Conservation (phyloP, 2,329 filamentous ascomycete genomes). For the Fusarium sp. region DNA sequence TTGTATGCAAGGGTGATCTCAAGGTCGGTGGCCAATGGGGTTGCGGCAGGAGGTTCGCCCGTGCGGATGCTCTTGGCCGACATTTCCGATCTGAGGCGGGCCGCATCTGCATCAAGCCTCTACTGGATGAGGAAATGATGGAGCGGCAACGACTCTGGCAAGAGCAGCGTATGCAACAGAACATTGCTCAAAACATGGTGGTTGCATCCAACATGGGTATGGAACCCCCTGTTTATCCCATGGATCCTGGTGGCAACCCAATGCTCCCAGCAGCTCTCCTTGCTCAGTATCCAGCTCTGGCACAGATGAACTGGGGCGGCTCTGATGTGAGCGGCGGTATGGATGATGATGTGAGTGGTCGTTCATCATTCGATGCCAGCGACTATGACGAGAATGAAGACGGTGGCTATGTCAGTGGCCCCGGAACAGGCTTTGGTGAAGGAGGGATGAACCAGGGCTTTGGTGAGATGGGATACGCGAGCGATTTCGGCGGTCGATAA, state of each 20-base stretch:
- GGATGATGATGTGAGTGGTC: slow-evolving; percentile 81
- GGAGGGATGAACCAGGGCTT: slow-evolving; percentile 67
- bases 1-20: slow-evolving; percentile 93
- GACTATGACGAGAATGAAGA: slow-evolving; percentile 82
- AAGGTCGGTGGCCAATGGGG: slow-evolving; percentile 89
- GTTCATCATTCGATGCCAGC: slow-evolving; percentile 84
- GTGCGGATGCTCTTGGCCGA: slow-evolving; percentile 91
- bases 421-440: slow-evolving; percentile 70
- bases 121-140: slow-evolving; percentile 91
- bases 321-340: slow-evolving; percentile 75
- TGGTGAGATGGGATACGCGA: slow-evolving; percentile 48
- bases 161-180: slow-evolving; percentile 77
- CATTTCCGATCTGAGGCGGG: slow-evolving; percentile 97
- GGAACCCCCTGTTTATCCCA: slow-evolving; percentile 67
- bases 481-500: slow-evolving; percentile 44
- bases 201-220: slow-evolving; percentile 67
- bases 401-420: slow-evolving; percentile 73
- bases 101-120: slow-evolving; percentile 95
- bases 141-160: slow-evolving; percentile 82
- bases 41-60: slow-evolving; percentile 91
- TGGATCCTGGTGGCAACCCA: slow-evolving; percentile 69
- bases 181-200: slow-evolving; percentile 70
- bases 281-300: slow-evolving; percentile 93
- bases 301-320: slow-evolving; percentile 84
- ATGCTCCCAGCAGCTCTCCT: slow-evolving; percentile 87